Percentiles rank a stretch among this genome's conserved stretches.
Evolutionary conservation across 495 filamentous ascomycete genomes (phyloP).

Genomic region (Thermochaetoides thermophila): DNA sequence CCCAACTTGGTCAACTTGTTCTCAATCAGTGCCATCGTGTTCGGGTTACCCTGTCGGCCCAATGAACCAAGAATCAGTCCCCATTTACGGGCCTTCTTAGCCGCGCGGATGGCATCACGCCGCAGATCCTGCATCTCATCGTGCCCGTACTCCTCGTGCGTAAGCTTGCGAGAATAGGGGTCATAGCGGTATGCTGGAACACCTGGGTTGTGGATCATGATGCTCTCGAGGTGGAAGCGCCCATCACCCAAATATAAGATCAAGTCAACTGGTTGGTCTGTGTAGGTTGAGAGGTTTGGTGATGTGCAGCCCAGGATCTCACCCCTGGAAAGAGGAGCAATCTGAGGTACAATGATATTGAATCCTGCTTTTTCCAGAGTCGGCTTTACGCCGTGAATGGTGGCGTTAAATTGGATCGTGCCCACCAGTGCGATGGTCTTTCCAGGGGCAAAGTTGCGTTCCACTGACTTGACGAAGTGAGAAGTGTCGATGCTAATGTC

Average conservation of each 20-base stretch:
- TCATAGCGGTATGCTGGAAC: conserved; percentile 93
- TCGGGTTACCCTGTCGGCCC: conserved; percentile 86
- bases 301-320: conserved; percentile 96
- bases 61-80: conserved; percentile 87
- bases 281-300: conserved; percentile 45
- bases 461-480: conserved; percentile 76
- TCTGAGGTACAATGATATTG: conserved; percentile 74
- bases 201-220: conserved; percentile 93
- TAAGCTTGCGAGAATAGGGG: conserved; percentile 83
- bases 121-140: conserved; percentile 74
- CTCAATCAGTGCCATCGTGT: conserved; percentile 81
- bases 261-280: conserved; percentile 45
- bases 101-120: conserved; percentile 56
- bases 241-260: conserved; percentile 93
- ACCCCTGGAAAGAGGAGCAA: conserved; percentile 78
- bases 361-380: conserved; percentile 70
- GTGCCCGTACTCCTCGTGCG: conserved; percentile 79
- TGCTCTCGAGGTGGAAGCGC: conserved; percentile 90
- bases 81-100: conserved; percentile 69
- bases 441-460: conserved; percentile 69
- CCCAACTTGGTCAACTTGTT: conserved; percentile 47
- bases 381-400: conserved; percentile 67
- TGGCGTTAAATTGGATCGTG: conserved; percentile 97
- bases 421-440: conserved; percentile 87
- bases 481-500: conserved; percentile 87